phyloP scores from a whole-genome alignment of 2,329 filamentous ascomycete genomes.

The Fusarium sp. region DNA sequence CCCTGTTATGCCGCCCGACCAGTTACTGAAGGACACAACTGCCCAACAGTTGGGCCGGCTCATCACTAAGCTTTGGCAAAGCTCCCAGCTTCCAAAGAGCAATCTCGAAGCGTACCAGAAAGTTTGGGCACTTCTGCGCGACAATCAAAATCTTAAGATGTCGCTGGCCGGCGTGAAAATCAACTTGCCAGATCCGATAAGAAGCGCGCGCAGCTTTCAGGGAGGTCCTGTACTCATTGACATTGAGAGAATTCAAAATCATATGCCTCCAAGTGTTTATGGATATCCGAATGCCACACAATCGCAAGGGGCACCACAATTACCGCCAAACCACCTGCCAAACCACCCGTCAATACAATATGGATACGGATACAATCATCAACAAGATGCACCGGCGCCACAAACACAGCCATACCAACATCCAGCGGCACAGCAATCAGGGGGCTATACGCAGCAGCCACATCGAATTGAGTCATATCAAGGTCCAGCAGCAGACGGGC shows the following conservation, averaged over 20 bases:
- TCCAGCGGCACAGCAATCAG: background rate
- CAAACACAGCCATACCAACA: background rate
- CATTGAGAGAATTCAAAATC: background rate
- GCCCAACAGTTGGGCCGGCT: background rate
- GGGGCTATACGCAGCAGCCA: too few relatives aligned
- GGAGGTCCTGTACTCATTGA: constrained; percentile 15
- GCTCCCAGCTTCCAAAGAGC: background rate
- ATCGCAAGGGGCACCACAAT: background rate
- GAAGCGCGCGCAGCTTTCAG: background rate
- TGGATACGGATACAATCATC: background rate
- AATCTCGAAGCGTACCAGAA: background rate
- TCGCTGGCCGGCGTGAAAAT: background rate
- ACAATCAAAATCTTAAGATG: background rate
- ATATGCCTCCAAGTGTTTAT: background rate
- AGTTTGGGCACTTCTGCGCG: background rate
- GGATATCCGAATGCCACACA: background rate
- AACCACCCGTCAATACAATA: background rate
- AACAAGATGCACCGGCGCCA: background rate
- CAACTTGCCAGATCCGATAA: too few relatives aligned
- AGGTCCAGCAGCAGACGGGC: background rate
- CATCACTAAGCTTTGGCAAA: background rate
- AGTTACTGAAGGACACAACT: background rate
- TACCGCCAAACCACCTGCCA: too few relatives aligned
- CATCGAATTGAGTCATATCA: rapidly evolving
- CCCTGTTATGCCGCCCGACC: background rate